Evolutionary conservation across 257 asterid genomes (phyloP).

Genomic region (Nicotiana undulata): DNA sequence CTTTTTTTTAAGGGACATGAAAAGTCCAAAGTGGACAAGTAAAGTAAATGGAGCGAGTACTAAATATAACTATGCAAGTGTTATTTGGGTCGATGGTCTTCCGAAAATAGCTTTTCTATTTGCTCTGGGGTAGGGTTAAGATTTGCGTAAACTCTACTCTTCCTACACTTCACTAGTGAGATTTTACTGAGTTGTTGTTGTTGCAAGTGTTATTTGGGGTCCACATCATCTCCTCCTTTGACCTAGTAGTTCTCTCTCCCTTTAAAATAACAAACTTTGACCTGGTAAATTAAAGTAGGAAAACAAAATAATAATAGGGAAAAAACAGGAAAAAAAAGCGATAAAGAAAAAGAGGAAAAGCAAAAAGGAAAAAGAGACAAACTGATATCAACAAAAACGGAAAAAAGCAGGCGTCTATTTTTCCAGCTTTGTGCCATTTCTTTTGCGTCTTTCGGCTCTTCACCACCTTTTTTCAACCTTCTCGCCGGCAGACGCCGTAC

Average conservation of each 20-base stretch:
- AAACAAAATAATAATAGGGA: background rate
- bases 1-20: no score
- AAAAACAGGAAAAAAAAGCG: background rate
- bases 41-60: no score
- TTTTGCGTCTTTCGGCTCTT: background rate
- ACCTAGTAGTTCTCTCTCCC: background rate
- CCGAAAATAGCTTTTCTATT: no score
- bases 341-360: background rate
- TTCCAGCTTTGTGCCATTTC: conserved; percentile 1
- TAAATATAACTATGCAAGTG: no score
- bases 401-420: background rate
- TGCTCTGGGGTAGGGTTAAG: no score
- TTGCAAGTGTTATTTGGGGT: no score
- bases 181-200: no score
- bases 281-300: background rate
- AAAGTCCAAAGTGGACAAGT: no score
- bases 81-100: background rate
- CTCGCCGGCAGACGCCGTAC: conserved; percentile 6
- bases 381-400: background rate
- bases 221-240: background rate
- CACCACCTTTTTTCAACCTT: conserved; percentile 1
- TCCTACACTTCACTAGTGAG: no score
- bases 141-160: no score
- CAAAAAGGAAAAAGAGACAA: background rate
- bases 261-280: background rate